phyloP scores from a whole-genome alignment of 371 early-diverging fungal genomes.

The Syncephalis plumigaleata region DNA sequence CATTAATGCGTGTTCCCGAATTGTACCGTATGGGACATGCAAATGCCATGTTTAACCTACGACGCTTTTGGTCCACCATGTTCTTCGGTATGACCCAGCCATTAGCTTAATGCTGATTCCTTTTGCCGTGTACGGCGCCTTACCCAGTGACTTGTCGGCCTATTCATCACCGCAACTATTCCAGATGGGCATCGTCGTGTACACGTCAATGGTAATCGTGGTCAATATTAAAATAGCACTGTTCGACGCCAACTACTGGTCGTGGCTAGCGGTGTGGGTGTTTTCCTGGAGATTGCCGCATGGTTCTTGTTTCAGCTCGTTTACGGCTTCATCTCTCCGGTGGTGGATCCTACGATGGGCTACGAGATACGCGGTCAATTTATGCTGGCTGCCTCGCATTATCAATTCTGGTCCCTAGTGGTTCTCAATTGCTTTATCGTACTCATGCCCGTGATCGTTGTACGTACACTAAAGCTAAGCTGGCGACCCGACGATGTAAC shows the following conservation, averaged over 20 bases:
- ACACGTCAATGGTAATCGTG: constrained; percentile 31
- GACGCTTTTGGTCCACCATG: constrained; percentile 38
- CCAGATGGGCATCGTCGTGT: constrained; percentile 25
- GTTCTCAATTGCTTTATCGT: too few relatives aligned
- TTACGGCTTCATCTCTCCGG: not conserved
- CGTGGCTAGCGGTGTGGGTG: constrained; percentile 4
- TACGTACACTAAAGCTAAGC: too few relatives aligned
- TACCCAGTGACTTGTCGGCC: constrained; percentile 11
- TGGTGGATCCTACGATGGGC: not conserved
- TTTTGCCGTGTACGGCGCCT: constrained; percentile 19
- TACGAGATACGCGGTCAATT: not conserved
- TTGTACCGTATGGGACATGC: constrained; percentile 45
- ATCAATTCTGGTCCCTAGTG: too few relatives aligned
- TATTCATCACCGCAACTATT: constrained; percentile 20
- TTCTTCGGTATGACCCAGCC: constrained; percentile 42
- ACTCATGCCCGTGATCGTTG: too few relatives aligned
- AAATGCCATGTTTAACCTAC: constrained; percentile 33
- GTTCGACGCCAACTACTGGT: constrained; percentile 31
- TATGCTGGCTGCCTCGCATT: too few relatives aligned
- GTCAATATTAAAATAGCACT: constrained; percentile 41
- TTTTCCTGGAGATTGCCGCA: not conserved
- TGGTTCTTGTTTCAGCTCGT: not conserved
- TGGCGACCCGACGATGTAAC: too few relatives aligned
- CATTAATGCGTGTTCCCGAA: constrained; percentile 50
- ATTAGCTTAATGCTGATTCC: constrained; percentile 19